These are phyloP conservation scores for Carpinus viminea DNA, from an alignment of 306 rosid species.

Conservation along the genomic window DNA sequence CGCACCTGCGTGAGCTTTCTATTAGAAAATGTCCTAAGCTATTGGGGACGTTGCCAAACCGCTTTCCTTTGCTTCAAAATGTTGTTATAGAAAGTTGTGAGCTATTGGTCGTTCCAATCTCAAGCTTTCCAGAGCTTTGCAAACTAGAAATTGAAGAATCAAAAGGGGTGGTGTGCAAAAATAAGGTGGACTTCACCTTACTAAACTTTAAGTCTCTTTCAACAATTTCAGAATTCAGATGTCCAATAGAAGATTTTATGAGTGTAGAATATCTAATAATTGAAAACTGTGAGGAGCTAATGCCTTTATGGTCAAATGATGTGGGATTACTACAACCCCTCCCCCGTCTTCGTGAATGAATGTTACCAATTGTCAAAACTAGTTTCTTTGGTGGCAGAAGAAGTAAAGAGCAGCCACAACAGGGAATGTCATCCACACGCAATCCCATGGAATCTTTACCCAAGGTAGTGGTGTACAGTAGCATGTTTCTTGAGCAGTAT, in stretches of 20 bases:
- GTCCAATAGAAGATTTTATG: background rate
- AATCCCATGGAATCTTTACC: background rate
- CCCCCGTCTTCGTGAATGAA: background rate
- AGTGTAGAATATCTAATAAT: background rate
- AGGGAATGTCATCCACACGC: background rate
- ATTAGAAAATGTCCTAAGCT: too few species aligned
- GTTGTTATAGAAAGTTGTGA: too few species aligned
- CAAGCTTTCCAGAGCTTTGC: too few species aligned
- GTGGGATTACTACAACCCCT: background rate
- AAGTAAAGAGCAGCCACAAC: background rate
- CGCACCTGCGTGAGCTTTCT: too few species aligned
- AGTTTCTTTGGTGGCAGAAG: background rate
- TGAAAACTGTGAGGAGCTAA: background rate
- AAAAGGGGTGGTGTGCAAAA: background rate
- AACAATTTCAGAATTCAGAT: background rate
- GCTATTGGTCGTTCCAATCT: too few species aligned
- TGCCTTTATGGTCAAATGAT: background rate
- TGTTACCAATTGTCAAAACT: background rate
- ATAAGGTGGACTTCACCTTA: background rate
- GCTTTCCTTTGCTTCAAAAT: too few species aligned
- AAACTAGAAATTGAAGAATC: background rate
- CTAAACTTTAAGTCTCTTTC: background rate
- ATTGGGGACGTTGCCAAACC: too few species aligned
- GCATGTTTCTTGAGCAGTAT: background rate
- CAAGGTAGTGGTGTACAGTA: background rate